Base-by-base conservation (phyloP, 163 green algal species). In the Scenedesmus sp. region DNA sequence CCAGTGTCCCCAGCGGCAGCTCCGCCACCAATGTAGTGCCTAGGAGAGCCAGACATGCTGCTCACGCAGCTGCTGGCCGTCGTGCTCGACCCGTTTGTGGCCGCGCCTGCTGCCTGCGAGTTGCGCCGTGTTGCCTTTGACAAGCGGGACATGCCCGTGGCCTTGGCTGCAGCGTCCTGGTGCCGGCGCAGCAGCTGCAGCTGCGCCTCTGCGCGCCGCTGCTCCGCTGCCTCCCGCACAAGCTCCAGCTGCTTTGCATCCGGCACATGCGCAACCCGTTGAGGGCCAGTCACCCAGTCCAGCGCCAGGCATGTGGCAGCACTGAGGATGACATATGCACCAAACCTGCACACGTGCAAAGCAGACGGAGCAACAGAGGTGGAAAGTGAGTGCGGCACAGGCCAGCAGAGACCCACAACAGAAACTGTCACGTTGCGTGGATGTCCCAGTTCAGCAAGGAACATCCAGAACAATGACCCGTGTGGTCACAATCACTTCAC, bases 201-300 rank as follows among this genome's bases (percentile, higher is more conserved):
- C 43, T 59, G 43, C 43, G 43, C 79, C 43, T 68, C 43, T 37
- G 79, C 42, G 4, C 43, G 22, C 7, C 85, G 85, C n/a, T 70
- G 68, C 68, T 84, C 68, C 37, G 85, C 85, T 26, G 85, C 85
- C n/a, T 70, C 85, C 5, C 85, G 85, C 43, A 90, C 85, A 3
- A 73, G 43, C 68, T 83, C 85, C 24, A 90, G 83, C 85, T 90
- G 85, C 70, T 84, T 83, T 30, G 43, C 46, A 51, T 90, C 85
- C 59, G 85, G 85, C 49, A 90, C n/a, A 6, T 5, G 43, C 2
- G 85, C 85, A 30, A 56, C 37, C 33, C 78, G 51, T 20, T 91
- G 87, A 7, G 78, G 87, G 6, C 87, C 87, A 44, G 78, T 91
- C 49, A 87, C 78, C 78, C 56, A 87, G 43, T 87, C 79, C 7